Evolutionary conservation across 2,329 filamentous ascomycete species (phyloP).

Genomic region (Cryphonectria radicalis): DNA sequence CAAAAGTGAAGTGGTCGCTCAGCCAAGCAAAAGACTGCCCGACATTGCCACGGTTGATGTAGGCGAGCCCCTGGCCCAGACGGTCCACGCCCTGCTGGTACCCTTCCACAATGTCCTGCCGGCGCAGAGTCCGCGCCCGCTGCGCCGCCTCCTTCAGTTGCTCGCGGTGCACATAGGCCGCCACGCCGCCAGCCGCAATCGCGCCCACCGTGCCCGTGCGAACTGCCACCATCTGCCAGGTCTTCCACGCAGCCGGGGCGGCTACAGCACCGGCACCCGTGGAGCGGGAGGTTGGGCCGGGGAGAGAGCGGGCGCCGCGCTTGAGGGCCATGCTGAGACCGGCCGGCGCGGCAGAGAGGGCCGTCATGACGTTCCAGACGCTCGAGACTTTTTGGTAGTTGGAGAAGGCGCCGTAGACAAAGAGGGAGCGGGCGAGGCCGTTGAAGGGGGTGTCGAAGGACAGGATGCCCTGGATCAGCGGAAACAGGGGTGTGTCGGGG

Average conservation of each 20-base stretch:
- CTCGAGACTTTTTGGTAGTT: slow-evolving; percentile 62
- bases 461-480: slow-evolving; percentile 77
- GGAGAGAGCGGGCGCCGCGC: slow-evolving; percentile 33
- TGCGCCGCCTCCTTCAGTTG: slow-evolving; percentile 60
- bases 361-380: slow-evolving; percentile 62
- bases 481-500: slow-evolving; percentile 61
- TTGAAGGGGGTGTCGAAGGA: slow-evolving; percentile 87
- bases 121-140: slow-evolving; percentile 52
- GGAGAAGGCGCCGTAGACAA: slow-evolving; percentile 63
- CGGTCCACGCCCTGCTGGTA: slow-evolving; percentile 55
- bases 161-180: slow-evolving; percentile 78
- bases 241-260: slow-evolving; percentile 50
- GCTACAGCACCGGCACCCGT: slow-evolving; percentile 25
- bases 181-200: slow-evolving; percentile 79
- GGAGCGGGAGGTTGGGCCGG: slow-evolving; percentile 30
- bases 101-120: slow-evolving; percentile 51
- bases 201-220: slow-evolving; percentile 81
- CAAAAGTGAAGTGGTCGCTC: slow-evolving; percentile 82
- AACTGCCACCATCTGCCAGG: slow-evolving; percentile 70
- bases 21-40: slow-evolving; percentile 78
- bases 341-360: slow-evolving; percentile 54
- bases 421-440: slow-evolving; percentile 63
- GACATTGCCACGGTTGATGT: slow-evolving; percentile 61
- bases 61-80: slow-evolving; percentile 58
- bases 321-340: slow-evolving; percentile 46